Percentiles rank a stretch among this genome's conserved stretches.
phyloP scores from a whole-genome alignment of 2,329 filamentous ascomycete genomes.

The Fusarium domesticum region DNA sequence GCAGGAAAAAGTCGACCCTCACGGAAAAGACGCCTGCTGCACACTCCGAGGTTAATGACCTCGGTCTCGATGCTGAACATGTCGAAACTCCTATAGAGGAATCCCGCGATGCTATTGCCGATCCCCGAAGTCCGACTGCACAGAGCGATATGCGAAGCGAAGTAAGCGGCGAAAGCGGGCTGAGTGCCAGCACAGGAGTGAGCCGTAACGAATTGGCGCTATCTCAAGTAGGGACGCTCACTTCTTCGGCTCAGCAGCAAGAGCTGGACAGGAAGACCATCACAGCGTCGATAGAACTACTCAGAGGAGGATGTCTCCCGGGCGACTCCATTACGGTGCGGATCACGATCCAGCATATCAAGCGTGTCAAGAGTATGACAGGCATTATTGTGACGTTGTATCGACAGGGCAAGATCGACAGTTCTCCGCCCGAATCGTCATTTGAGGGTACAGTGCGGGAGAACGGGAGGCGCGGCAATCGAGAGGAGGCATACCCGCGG shows the following conservation, averaged over 20 bases:
- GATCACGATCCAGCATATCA: constrained; percentile 82
- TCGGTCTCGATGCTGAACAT: constrained; percentile 35
- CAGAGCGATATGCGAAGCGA: constrained; percentile 62
- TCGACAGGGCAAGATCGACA: constrained; percentile 85
- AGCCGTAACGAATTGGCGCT: constrained; percentile 48
- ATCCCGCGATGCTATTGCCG: constrained; percentile 34
- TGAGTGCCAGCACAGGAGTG: constrained; percentile 63
- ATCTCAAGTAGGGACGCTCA: constrained; percentile 32
- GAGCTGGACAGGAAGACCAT: constrained; percentile 71
- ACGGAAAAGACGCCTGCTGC: constrained; percentile 46
- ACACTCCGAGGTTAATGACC: constrained; percentile 39
- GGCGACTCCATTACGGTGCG: constrained; percentile 80
- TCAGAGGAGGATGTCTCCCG: constrained; percentile 78
- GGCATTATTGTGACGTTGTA: constrained; percentile 93
- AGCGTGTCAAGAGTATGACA: constrained; percentile 83
- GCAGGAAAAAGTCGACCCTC: constrained; percentile 55
- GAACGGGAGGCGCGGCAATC: constrained; percentile 65
- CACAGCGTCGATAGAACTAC: constrained; percentile 78
- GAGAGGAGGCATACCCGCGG: constrained; percentile 82
- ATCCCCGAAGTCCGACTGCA: constrained; percentile 40
- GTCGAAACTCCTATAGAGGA: constrained; percentile 43
- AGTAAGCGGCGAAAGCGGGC: constrained; percentile 65
- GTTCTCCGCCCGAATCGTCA: constrained; percentile 54
- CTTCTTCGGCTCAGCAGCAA: constrained; percentile 39
- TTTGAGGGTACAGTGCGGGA: constrained; percentile 58